These are phyloP conservation scores for Periconia macrospinosa DNA, from an alignment of 2,329 filamentous ascomycete species.

Conservation along the genomic window DNA sequence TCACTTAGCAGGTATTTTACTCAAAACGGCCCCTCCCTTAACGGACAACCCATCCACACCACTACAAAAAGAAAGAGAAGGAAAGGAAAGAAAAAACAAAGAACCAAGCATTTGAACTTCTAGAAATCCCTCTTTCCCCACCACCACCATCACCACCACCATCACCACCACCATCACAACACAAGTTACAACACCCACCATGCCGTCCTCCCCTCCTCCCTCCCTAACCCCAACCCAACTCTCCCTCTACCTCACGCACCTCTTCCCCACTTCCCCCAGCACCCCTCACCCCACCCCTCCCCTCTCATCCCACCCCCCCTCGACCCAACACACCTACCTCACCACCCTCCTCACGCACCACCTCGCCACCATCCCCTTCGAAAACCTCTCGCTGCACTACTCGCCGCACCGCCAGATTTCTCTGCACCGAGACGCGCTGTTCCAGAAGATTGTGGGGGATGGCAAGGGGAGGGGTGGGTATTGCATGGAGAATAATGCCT, in stretches of 20 bases:
- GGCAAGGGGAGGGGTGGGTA: conserved; percentile 57
- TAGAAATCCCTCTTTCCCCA: no score
- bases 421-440: conserved; percentile 54
- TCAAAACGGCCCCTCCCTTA: no score
- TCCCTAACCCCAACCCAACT: not conserved
- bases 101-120: no score
- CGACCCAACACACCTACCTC: conserved; percentile 25
- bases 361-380: conserved; percentile 56
- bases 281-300: not conserved
- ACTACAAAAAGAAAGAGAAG: no score
- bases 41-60: no score
- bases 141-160: not conserved
- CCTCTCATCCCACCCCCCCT: no score
- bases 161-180: not conserved
- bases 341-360: conserved; percentile 43
- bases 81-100: no score
- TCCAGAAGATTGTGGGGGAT: conserved; percentile 57
- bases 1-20: no score
- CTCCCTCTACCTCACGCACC: not conserved
- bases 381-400: conserved; percentile 59
- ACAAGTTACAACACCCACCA: no score
- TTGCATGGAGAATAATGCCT: conserved; percentile 62
- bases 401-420: conserved; percentile 46
- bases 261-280: not conserved
- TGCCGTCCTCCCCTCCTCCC: no score